Evolutionary conservation across 1,139 yeast genomes (phyloP).

Genomic region (Scheffersomyces segobiensis): DNA sequence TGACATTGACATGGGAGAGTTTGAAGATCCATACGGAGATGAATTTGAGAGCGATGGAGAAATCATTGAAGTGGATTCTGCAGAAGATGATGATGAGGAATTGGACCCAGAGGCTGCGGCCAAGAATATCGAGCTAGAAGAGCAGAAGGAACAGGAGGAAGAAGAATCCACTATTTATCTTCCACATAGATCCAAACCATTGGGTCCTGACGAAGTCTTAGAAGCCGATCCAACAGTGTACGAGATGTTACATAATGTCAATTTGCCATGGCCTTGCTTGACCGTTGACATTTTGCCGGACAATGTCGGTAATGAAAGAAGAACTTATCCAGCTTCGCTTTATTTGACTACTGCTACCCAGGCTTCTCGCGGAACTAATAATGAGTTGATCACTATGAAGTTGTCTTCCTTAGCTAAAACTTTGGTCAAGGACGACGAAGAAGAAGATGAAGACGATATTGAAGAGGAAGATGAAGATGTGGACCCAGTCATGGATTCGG

Average conservation of each 20-base stretch:
- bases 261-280: constrained; percentile 96
- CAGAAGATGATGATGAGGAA: constrained; percentile 61
- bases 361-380: constrained; percentile 83
- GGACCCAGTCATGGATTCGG: constrained; percentile 89
- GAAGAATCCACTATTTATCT: constrained; percentile 57
- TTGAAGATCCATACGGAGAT: constrained; percentile 93
- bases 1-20: constrained; percentile 77
- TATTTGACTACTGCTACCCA: constrained; percentile 92
- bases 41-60: constrained; percentile 94
- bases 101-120: constrained; percentile 31
- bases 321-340: constrained; percentile 85
- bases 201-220: constrained; percentile 93
- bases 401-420: constrained; percentile 83
- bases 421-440: constrained; percentile 73
- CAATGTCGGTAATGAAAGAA: constrained; percentile 80
- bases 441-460: constrained; percentile 67
- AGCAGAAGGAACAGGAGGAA: constrained; percentile 24
- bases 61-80: constrained; percentile 73
- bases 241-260: constrained; percentile 93
- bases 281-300: constrained; percentile 91
- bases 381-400: constrained; percentile 83
- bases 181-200: constrained; percentile 84
- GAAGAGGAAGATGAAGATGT: constrained; percentile 64
- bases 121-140: constrained; percentile 28
- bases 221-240: constrained; percentile 97